Conservation (phyloP, 495 filamentous ascomycete genomes). For the Xanthoparmelia taractica region DNA sequence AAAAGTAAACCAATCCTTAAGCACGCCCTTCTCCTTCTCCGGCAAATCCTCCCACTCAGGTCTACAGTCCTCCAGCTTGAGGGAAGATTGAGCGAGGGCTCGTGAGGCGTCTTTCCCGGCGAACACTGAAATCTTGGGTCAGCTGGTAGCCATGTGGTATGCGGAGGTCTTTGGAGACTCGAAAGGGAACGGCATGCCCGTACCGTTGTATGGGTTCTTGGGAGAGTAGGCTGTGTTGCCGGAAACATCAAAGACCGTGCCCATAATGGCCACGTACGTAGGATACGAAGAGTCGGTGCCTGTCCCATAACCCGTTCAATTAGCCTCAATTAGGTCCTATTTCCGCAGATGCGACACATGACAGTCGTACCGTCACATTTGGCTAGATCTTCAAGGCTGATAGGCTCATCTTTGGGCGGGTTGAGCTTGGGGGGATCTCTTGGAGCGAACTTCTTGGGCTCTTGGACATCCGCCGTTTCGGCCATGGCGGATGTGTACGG, state of each 20-base stretch:
- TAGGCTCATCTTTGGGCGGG: conserved; percentile 82
- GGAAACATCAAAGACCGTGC: conserved; percentile 87
- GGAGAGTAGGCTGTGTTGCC: conserved; percentile 78
- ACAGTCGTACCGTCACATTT: conserved; percentile 68
- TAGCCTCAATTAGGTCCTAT: not conserved
- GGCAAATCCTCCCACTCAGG: conserved; percentile 77
- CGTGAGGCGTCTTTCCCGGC: conserved; percentile 90
- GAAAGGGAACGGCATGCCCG: conserved; percentile 17
- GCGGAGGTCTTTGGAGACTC: not conserved
- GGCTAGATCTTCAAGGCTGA: conserved; percentile 63
- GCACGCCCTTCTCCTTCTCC: conserved; percentile 77
- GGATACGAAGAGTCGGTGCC: conserved; percentile 58
- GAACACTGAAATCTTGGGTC: conserved; percentile 57
- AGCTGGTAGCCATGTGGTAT: conserved; percentile 5
- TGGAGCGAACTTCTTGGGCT: conserved; percentile 72
- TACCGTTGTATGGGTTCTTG: conserved; percentile 79
- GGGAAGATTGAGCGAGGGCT: conserved; percentile 75
- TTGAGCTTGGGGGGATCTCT: conserved; percentile 73
- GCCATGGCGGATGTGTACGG: conserved; percentile 1
- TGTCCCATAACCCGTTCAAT: conserved; percentile 25
- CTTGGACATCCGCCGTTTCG: conserved; percentile 6
- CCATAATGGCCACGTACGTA: conserved; percentile 92
- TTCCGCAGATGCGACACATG: not conserved
- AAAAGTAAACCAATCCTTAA: conserved; percentile 91
- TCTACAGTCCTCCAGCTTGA: conserved; percentile 74